phyloP scores from a whole-genome alignment of 371 early-diverging fungal species.

The Gilbertella persicaria region DNA sequence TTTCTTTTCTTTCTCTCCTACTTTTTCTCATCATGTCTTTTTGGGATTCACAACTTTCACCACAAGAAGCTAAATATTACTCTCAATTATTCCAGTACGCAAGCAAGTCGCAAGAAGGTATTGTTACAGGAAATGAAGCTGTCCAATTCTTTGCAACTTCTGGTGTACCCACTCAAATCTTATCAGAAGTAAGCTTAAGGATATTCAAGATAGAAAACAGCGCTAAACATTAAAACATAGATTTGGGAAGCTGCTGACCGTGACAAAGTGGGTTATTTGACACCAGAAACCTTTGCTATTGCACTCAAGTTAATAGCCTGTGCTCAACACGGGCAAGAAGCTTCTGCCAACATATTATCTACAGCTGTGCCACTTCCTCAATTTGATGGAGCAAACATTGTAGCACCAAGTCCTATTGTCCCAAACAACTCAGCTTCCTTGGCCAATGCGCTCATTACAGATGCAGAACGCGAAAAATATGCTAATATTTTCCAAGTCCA shows the following conservation, averaged over 20 bases:
- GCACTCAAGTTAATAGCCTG: conserved; percentile 41
- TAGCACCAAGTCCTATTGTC: conserved; percentile 24
- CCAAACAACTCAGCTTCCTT: conserved; percentile 7
- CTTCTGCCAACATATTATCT: conserved; percentile 32
- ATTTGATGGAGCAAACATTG: conserved; percentile 50
- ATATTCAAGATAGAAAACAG: too few relatives aligned
- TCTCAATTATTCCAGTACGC: conserved; percentile 66
- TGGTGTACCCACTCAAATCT: conserved; percentile 65
- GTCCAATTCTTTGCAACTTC: conserved; percentile 86
- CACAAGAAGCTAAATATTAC: conserved; percentile 71
- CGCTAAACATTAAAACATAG: too few relatives aligned
- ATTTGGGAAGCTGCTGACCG: conserved; percentile 55
- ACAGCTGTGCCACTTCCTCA: conserved; percentile 57
- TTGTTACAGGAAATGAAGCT: conserved; percentile 76
- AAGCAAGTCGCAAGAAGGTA: conserved; percentile 61
- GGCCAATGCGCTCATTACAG: conserved; percentile 18
- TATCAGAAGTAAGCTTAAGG: conserved; percentile 77
- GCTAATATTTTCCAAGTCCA: conserved; percentile 41
- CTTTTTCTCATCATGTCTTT: conserved; percentile 10
- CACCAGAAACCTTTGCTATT: conserved; percentile 30
- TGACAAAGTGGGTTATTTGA: conserved; percentile 33
- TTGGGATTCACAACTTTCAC: conserved; percentile 55
- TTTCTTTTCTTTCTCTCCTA: conserved; percentile 8
- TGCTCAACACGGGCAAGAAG: conserved; percentile 70
- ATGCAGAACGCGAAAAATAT: conserved; percentile 48